These are phyloP conservation scores for Wakefieldia striispora DNA, from an alignment of 768 basidiomycete species.

Conservation along the genomic window DNA sequence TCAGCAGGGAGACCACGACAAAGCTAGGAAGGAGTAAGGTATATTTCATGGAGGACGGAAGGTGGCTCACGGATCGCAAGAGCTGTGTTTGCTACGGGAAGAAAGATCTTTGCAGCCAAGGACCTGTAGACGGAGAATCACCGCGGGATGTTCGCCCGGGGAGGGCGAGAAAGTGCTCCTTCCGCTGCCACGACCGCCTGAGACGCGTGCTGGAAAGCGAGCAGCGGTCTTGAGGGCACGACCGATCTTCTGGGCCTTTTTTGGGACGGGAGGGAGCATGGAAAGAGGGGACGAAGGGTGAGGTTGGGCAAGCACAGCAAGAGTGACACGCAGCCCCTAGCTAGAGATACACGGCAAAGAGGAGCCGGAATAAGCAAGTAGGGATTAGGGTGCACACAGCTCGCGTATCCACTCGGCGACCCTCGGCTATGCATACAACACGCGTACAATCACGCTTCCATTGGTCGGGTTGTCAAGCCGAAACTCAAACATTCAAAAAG, in stretches of 20 bases:
- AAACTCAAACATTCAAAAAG: background rate
- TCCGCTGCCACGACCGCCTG: conserved; percentile 38
- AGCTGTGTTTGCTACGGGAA: conserved; percentile 65
- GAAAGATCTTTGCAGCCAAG: conserved; percentile 59
- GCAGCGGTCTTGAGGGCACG: conserved; percentile 62
- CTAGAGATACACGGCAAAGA: background rate
- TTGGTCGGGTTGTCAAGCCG: background rate
- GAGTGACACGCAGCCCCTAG: conserved; percentile 12
- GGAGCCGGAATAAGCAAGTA: background rate
- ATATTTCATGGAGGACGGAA: background rate
- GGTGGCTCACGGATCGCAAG: conserved; percentile 72
- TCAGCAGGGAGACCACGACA: conserved; percentile 63
- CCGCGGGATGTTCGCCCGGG: conserved; percentile 64
- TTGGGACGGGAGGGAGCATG: conserved; percentile 36
- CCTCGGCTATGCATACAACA: no score
- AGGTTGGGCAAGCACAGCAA: conserved; percentile 12
- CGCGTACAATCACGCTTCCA: no score
- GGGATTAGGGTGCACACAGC: background rate
- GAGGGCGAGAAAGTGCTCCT: conserved; percentile 40
- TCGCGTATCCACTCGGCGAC: no score
- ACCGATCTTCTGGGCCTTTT: conserved; percentile 50
- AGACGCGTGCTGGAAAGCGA: conserved; percentile 48
- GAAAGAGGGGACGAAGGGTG: background rate
- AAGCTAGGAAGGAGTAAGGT: conserved; percentile 43
- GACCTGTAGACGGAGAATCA: conserved; percentile 66